phyloP scores from a whole-genome alignment of 768 basidiomycete genomes.

The Hericium erinaceus region DNA sequence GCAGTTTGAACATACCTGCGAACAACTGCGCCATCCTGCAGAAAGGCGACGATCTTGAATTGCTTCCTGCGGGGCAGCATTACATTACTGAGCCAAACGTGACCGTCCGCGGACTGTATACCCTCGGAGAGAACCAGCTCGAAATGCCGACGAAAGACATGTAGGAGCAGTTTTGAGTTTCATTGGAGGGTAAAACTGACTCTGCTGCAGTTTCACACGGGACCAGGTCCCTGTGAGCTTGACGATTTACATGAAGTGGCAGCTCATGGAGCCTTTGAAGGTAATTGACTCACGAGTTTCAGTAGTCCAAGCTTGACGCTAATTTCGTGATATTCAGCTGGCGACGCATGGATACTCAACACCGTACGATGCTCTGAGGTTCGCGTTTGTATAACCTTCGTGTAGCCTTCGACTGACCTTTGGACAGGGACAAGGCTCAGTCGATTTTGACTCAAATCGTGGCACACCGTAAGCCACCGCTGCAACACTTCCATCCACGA shows the following conservation, averaged over 20 bases:
- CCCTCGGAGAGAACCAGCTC: conserved; percentile 74
- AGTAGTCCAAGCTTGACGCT: not conserved
- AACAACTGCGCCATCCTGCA: conserved; percentile 84
- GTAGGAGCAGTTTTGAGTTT: conserved; percentile 28
- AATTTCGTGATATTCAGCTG: conserved; percentile 28
- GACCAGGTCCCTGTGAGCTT: conserved; percentile 82
- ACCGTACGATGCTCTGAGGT: conserved; percentile 63
- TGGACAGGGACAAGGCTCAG: conserved; percentile 63
- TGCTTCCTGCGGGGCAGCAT: conserved; percentile 75
- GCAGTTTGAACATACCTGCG: conserved; percentile 72
- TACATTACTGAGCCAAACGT: conserved; percentile 80
- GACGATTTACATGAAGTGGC: conserved; percentile 79
- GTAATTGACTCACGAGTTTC: conserved; percentile 13
- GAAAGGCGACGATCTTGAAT: conserved; percentile 67
- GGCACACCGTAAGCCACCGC: conserved; percentile 53
- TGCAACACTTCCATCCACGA: conserved; percentile 20
- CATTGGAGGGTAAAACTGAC: not conserved
- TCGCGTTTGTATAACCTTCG: not conserved
- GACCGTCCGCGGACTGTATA: conserved; percentile 70
- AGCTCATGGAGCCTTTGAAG: conserved; percentile 42
- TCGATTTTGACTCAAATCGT: conserved; percentile 83
- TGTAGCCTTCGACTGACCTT: not conserved
- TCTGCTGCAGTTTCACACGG: conserved; percentile 54
- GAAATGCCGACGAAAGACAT: conserved; percentile 88
- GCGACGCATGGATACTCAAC: conserved; percentile 80